phyloP scores from a whole-genome alignment of 1,284 basidiomycete genomes.

The Naganishia liquefaciens region DNA sequence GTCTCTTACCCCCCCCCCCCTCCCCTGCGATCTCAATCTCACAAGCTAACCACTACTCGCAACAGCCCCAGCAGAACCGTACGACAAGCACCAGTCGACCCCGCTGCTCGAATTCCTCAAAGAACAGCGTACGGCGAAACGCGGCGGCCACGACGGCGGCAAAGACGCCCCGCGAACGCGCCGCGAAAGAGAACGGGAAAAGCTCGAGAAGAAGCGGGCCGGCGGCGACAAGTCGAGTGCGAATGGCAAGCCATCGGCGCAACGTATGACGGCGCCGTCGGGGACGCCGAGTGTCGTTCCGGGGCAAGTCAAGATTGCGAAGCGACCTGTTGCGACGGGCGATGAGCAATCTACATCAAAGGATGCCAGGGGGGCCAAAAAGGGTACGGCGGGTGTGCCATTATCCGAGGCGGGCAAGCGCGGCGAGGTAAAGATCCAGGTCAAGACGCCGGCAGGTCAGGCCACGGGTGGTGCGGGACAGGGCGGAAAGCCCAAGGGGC shows the following conservation, averaged over 20 bases:
- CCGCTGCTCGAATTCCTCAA: conserved; percentile 83
- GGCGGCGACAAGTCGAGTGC: neutral
- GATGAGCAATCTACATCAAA: conserved; percentile 18
- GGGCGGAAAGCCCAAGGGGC: no score
- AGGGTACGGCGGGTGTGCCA: conserved; percentile 29
- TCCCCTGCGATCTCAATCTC: conserved; percentile 41
- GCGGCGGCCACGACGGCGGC: conserved; percentile 49
- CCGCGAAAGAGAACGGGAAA: conserved; percentile 32
- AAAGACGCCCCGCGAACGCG: conserved; percentile 30
- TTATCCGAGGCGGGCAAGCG: conserved; percentile 17
- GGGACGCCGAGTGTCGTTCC: conserved; percentile 38
- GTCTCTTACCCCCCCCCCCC: neutral
- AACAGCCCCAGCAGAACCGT: conserved; percentile 62
- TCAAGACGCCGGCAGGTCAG: neutral
- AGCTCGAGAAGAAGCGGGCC: conserved; percentile 30
- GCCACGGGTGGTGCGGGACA: neutral
- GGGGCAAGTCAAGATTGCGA: conserved; percentile 39
- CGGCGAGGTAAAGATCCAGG: conserved; percentile 3
- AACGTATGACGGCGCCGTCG: conserved; percentile 32
- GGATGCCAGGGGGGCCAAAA: conserved; percentile 32
- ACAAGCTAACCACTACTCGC: no score
- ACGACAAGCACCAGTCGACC: conserved; percentile 70
- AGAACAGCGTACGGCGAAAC: conserved; percentile 70
- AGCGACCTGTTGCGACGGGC: neutral
- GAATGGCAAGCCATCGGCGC: conserved; percentile 25